Base-by-base conservation (phyloP, 164 flowering plant species). In the Taxillus chinensis region DNA sequence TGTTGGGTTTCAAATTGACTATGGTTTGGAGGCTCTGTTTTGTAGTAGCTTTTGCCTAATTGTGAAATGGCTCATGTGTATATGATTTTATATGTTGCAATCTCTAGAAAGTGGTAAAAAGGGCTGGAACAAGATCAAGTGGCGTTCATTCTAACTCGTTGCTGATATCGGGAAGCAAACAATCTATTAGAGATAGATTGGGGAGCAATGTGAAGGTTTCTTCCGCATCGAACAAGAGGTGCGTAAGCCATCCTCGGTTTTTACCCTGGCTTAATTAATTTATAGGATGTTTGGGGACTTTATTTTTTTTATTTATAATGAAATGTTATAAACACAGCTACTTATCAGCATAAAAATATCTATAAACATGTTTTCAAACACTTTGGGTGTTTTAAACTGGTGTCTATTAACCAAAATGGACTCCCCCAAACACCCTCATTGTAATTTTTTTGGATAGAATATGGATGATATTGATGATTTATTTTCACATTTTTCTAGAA, bases 41-140 rank as follows among this genome's bases (percentile, higher is more conserved):
- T 9, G 39, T 17, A 27, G 7, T 54, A 6, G 50, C 7, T 13
- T 45, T 52, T 1, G 39, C 0, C 41, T 41, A 37, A 11, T 0
- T 54, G 4, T 27, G 16, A 39, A 39, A 6, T 0, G 17, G 14
- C 54, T 66, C 27, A 39, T 46, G 56, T 13, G n/a, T 15, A 0
- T 27, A 27, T 67, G 52, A 39, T 48, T 46, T 42, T 8, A n/a
- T 39, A 7, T 39, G 48, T 46, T 37, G 56, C 42, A 10, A n/a
- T 45, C 43, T 39, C 51, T 63, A 62, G 65, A 59, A 71, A 77
- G 81, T 80, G 62, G 80, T 80, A 37, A 70, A 71, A 62, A 68
- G 70, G 61, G 75, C 75, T 51, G 64, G 68, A 37, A 38, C 61
- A 3, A 43, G 7, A 37, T 62, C 63, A 5, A 67, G 64, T 7